Conservation (phyloP, 805 yeast genomes). For the Danielozyma ontarioensis region DNA sequence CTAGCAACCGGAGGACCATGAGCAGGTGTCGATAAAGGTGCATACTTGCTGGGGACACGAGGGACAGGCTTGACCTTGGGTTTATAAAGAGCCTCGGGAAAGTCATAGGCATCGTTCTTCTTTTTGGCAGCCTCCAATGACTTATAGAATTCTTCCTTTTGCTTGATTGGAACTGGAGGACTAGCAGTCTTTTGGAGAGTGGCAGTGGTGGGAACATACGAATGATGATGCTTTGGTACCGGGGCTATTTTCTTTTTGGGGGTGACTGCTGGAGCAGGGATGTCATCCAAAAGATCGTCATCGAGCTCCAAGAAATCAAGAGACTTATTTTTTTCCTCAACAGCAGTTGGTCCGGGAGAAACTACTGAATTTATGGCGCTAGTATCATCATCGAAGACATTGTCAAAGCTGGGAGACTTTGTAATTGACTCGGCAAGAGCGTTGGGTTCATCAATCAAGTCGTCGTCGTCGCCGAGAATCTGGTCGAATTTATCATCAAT, state of each 20-base stretch:
- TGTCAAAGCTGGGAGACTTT: not conserved
- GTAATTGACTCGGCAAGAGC: not conserved
- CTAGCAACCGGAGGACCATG: not conserved
- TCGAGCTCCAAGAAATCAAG: constrained; percentile 39
- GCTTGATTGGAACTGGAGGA: constrained; percentile 3
- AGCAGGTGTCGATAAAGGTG: constrained; percentile 3
- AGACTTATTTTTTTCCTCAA: constrained; percentile 1
- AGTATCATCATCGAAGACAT: not conserved
- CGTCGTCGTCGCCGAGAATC: constrained; percentile 2
- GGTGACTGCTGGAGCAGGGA: not conserved
- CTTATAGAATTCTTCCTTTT: too few species aligned
- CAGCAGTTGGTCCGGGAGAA: not conserved
- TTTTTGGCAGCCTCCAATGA: constrained; percentile 45
- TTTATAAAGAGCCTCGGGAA: constrained; percentile 53
- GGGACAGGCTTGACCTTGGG: constrained; percentile 35
- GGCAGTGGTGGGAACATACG: too few species aligned
- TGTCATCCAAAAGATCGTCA: constrained; percentile 37
- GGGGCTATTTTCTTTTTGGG: not conserved
- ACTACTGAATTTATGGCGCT: not conserved
- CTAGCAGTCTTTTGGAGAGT: constrained; percentile 1
- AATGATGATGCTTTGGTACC: not conserved
- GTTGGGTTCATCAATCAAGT: constrained; percentile 4
- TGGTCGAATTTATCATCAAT: too few species aligned
- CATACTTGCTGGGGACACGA: constrained; percentile 23
- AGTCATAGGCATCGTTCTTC: constrained; percentile 74